Conservation (phyloP, 345 rosid species). For the Populus simonii region DNA sequence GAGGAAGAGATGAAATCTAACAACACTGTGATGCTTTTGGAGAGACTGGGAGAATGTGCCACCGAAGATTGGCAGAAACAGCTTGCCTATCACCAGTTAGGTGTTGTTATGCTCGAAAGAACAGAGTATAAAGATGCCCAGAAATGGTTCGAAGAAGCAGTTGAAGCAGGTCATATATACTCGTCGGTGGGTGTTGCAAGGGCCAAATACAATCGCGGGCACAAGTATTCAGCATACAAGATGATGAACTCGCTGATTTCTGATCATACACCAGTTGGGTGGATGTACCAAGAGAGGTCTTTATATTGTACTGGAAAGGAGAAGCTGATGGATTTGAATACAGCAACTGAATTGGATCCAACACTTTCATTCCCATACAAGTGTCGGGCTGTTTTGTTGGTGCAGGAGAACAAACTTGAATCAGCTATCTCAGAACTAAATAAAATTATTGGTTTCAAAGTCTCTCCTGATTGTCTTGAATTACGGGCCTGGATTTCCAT, state of each 20-base stretch:
- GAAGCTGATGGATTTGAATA: constrained; percentile 60
- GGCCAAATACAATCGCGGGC: constrained; percentile 81
- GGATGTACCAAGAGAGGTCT: constrained; percentile 94
- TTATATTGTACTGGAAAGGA: constrained; percentile 75
- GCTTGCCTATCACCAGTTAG: constrained; percentile 75
- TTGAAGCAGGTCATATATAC: constrained; percentile 65
- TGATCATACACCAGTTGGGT: constrained; percentile 60
- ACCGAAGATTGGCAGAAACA: constrained; percentile 74
- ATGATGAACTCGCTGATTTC: constrained; percentile 62
- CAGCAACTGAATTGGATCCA: constrained; percentile 79
- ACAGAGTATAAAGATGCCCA: constrained; percentile 87
- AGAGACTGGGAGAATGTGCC: constrained; percentile 71
- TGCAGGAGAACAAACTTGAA: constrained; percentile 63
- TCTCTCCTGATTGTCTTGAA: constrained; percentile 82
- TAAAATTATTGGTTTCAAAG: constrained; percentile 72
- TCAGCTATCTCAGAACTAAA: constrained; percentile 77
- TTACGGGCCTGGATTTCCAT: constrained; percentile 85
- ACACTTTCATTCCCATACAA: constrained; percentile 87
- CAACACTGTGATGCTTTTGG: constrained; percentile 82
- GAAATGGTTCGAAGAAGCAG: constrained; percentile 71
- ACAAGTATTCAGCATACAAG: constrained; percentile 85
- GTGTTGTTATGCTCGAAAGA: constrained; percentile 88
- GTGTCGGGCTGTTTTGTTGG: constrained; percentile 63
- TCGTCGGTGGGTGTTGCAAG: constrained; percentile 80
- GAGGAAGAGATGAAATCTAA: constrained; percentile 86